Evolutionary conservation across 495 filamentous ascomycete species (phyloP), one percentile per base, ranked within the genome.

Genomic region (Tuber microsphaerosporum): DNA sequence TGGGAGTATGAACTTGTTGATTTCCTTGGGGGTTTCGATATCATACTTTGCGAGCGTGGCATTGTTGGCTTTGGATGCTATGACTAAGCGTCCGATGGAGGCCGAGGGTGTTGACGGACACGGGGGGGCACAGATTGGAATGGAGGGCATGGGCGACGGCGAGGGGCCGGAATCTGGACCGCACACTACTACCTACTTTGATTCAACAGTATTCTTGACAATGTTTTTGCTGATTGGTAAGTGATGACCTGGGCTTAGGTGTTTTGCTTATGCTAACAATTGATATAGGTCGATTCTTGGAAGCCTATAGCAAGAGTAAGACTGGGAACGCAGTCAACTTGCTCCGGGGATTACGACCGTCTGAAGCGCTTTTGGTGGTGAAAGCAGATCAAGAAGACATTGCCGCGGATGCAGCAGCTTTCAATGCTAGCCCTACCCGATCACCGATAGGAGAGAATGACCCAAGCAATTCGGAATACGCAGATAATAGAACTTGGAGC

Each of bases 1-100:
- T 79, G 94, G 94, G 20, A 97, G 94, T 84, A 98, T 98, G 94
- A 96, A 97, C 80, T 90, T 95, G 83, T 87, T 98, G 75, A 92
- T 98, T 80, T 96, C 92, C 16, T 86, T 94, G 20, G 94, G 95
- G 14, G 97, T 95, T 0, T 89, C 89, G 8, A 92, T 97, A 70
- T 94, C 94, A 1, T 98, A 97, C 81, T 86, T 97, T 79, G 88
- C 92, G 0, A 97, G 93, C 0, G 84, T 97, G 71, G 92, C 90
- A 14, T 88, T 95, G 72, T 86, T 98, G 74, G 90, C 91, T 39
- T 87, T 91, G 61, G 90, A 90, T 39, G 92, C 90, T 1, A 87
- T 84, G 16, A 84, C 81, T 19, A 34, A 42, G 37, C 56, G 17
- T 17, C 48, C 71, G 42, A 34, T 65, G 56, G 17, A 31, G 56